Evolutionary conservation across 148 eudicot species (phyloP), one percentile per base, ranked within the genome.

Genomic region (Oxyria digyna): DNA sequence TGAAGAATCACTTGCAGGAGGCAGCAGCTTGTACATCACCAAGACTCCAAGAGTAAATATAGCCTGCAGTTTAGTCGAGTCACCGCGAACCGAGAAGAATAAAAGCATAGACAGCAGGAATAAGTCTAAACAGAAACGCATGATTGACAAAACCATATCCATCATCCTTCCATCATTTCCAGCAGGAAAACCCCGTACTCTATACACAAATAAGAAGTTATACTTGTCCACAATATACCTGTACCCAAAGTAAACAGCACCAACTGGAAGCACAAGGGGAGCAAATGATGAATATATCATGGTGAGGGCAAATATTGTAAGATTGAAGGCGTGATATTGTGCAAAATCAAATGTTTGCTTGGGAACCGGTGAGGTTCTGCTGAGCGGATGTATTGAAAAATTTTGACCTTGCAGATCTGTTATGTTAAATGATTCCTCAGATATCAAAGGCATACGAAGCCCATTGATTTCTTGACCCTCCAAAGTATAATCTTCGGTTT

Each of bases 291-390:
- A 90, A 66, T 94, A 94, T 49, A 94, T 88, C 83, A 94, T 77
- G 23, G 98, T 94, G 59, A 94, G 79, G 67, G 98, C 92, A 74
- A 90, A 90, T 62, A 93, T 88, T 18, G 98, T 93, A 76, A 93
- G 85, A 78, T 94, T 90, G 83, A 94, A 94, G 0, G 98, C 98
- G 49, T 94, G 88, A 59, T 94, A 94, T 62, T 88, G 97, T 55
- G 98, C 98, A 73, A 94, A 94, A 81, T 94, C 98, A 42, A 94
- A 94, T 20, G 79, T 82, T 54, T 90, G 98, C 77, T 88, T 90
- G 23, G 98, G 98, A 45, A 86, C 78, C 0, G 98, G 96, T 69
- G 96, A 88, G 69, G 96, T 88, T 79, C 87, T 82, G 77, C 91
- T 88, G 52, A 86, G 79, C 1, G 98, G 98, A 68, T 90, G 90